phyloP scores from a whole-genome alignment of 352 stramenopile species.

The Phytophthora macrochlamydospora region DNA sequence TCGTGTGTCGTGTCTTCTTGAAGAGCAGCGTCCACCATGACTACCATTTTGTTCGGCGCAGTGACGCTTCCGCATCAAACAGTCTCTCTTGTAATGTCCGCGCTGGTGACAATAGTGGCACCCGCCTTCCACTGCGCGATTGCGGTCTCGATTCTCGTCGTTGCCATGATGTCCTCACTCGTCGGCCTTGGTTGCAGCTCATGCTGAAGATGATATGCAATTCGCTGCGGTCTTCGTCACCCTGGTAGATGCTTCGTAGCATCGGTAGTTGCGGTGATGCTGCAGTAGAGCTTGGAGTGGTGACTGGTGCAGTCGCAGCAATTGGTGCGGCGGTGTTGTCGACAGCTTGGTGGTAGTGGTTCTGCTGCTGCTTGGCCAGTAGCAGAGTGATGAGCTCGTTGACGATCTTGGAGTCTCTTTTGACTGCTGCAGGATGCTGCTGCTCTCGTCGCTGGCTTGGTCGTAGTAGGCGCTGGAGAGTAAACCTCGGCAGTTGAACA shows the following conservation, averaged over 20 bases:
- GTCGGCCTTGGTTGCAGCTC: conserved; percentile 46
- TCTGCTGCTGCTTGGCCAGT: conserved; percentile 15
- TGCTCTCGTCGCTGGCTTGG: background rate
- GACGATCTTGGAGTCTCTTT: background rate
- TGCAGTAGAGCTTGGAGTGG: too few species aligned
- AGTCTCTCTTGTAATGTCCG: too few species aligned
- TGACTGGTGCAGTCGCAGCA: background rate
- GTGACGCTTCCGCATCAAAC: too few species aligned
- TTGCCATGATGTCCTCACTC: conserved; percentile 6
- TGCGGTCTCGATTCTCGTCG: too few species aligned
- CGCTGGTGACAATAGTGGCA: too few species aligned
- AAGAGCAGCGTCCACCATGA: too few species aligned
- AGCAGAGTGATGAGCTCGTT: too few species aligned
- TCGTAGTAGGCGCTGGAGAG: conserved; percentile 5
- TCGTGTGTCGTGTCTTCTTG: too few species aligned
- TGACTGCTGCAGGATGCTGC: conserved; percentile 4
- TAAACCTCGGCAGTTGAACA: conserved; percentile 47
- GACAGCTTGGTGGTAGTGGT: background rate
- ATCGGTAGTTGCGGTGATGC: background rate
- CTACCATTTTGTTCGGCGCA: too few species aligned
- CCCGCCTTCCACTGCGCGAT: too few species aligned
- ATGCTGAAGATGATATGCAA: conserved; percentile 7
- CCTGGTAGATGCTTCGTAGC: conserved; percentile 23
- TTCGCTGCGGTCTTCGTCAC: conserved; percentile 37
- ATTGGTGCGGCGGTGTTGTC: background rate